Evolutionary conservation across 805 yeast genomes (phyloP).

Genomic region (Candida ipomoeae): DNA sequence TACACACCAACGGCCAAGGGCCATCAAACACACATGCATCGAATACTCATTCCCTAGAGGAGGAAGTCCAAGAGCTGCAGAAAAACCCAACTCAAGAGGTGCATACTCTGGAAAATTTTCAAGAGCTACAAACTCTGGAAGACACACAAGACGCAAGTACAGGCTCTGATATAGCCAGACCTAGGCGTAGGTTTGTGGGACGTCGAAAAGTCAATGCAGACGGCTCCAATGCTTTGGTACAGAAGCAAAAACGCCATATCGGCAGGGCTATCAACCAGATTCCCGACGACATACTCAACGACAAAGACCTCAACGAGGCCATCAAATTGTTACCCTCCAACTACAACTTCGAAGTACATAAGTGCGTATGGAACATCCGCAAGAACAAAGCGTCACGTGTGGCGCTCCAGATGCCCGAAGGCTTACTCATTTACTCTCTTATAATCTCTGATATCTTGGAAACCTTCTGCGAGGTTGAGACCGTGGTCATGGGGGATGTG

Average conservation of each 20-base stretch:
- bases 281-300: conserved; percentile 78
- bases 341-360: conserved; percentile 93
- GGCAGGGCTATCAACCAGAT: conserved; percentile 77
- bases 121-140: neutral
- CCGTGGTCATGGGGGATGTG: conserved; percentile 96
- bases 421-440: conserved; percentile 80
- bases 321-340: conserved; percentile 79
- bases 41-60: too few relatives aligned
- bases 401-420: conserved; percentile 97
- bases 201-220: conserved; percentile 7
- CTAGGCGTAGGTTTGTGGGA: conserved; percentile 63
- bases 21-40: neutral
- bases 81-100: too few relatives aligned
- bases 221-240: conserved; percentile 9
- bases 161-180: conserved; percentile 14
- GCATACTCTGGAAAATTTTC: too few relatives aligned
- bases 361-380: conserved; percentile 88
- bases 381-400: conserved; percentile 75
- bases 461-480: conserved; percentile 84
- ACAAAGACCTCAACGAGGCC: conserved; percentile 80
- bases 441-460: conserved; percentile 88
- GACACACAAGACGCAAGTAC: neutral
- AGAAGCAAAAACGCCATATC: conserved; percentile 24
- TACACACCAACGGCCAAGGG: neutral
- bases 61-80: neutral